These are phyloP conservation scores for Aspergillus costaricaensis DNA, from an alignment of 2,329 filamentous ascomycete species.

Conservation along the genomic window DNA sequence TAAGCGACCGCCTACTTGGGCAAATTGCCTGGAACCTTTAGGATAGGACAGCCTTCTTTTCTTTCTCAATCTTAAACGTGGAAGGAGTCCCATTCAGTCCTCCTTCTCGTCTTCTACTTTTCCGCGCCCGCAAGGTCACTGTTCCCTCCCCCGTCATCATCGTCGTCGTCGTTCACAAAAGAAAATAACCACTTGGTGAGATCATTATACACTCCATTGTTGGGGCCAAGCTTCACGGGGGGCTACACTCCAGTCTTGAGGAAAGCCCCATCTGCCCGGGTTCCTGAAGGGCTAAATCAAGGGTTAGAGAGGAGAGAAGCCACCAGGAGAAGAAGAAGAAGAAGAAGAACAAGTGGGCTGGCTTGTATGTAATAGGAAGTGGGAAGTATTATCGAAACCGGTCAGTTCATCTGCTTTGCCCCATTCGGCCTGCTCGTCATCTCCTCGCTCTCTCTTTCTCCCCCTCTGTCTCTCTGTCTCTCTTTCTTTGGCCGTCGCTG, in stretches of 20 bases:
- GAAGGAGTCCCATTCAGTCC: background rate
- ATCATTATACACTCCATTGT: background rate
- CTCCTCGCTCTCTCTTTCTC: slow-evolving; percentile 4
- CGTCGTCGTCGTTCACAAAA: background rate
- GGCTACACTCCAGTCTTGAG: background rate
- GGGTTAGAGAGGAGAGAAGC: background rate
- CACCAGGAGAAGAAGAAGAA: background rate
- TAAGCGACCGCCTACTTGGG: background rate
- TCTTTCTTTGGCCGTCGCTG: background rate
- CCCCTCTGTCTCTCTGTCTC: slow-evolving; percentile 5
- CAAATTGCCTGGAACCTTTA: background rate
- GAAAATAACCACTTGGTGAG: background rate
- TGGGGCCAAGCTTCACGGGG: background rate
- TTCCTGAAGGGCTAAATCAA: background rate
- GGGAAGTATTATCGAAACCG: slow-evolving; percentile 2
- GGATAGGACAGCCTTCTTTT: background rate
- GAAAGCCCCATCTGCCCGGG: background rate
- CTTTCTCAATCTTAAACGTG: slow-evolving; percentile 9
- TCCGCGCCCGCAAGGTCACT: background rate
- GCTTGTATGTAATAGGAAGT: slow-evolving; percentile 1
- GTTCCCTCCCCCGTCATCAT: background rate
- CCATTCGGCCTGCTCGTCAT: slow-evolving; percentile 3
- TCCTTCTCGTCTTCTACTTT: background rate
- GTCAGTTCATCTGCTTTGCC: background rate
- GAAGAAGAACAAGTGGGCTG: background rate